Conservation (phyloP, 345 rosid species). For the Eucalyptus sp. region DNA sequence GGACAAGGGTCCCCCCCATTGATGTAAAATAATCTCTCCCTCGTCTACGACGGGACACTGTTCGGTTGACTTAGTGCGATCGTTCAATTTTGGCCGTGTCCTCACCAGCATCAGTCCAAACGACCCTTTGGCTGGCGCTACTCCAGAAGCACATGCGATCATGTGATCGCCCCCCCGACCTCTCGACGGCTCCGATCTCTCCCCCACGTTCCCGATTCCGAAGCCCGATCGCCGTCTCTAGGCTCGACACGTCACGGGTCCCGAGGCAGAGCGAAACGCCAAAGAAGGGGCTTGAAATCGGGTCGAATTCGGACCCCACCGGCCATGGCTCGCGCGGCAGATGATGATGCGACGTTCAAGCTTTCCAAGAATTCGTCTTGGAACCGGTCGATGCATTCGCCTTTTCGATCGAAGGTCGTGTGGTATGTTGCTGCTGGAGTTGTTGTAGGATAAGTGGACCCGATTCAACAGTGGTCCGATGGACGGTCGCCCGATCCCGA, state of each 20-base stretch:
- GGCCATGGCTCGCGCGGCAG: neutral
- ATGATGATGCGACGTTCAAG: neutral
- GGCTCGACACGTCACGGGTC: neutral
- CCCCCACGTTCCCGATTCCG: neutral
- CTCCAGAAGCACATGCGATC: constrained; percentile 44
- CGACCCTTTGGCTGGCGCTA: constrained; percentile 29
- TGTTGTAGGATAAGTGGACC: neutral
- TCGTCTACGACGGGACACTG: neutral
- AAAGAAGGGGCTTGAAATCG: neutral
- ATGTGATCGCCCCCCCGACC: constrained; percentile 28
- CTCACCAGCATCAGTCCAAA: constrained; percentile 41
- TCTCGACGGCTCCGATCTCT: constrained; percentile 8
- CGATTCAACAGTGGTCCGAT: neutral
- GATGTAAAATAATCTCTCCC: neutral
- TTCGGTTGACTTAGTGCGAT: constrained; percentile 25
- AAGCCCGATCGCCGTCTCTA: neutral
- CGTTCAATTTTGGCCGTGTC: constrained; percentile 3
- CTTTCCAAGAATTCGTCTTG: neutral
- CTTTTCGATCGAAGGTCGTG: neutral
- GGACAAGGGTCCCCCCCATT: neutral
- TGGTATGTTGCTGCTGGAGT: neutral
- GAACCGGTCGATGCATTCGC: neutral
- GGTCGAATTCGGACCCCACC: neutral
- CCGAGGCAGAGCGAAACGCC: neutral
- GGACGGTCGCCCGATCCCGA: neutral